These are phyloP conservation scores for Penicillium sp. DNA, from an alignment of 2,329 filamentous ascomycete genomes.

Conservation along the genomic window DNA sequence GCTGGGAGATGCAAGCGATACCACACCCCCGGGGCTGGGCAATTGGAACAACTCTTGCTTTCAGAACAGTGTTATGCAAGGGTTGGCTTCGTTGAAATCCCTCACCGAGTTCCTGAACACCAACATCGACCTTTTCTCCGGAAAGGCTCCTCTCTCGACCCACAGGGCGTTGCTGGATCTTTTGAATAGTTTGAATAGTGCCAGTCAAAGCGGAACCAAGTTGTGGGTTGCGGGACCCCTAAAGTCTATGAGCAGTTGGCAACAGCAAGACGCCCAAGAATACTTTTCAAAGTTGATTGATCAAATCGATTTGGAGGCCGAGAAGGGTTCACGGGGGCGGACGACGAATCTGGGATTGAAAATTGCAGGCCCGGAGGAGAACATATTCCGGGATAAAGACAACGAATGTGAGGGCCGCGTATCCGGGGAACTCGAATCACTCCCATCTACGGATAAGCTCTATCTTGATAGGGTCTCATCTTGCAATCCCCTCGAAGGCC, in stretches of 20 bases:
- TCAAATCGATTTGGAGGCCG: constrained; percentile 74
- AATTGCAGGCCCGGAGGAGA: constrained; percentile 34
- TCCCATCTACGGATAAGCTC: constrained; percentile 5
- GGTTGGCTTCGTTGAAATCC: constrained; percentile 69
- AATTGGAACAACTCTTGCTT: constrained; percentile 97
- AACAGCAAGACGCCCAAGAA: constrained; percentile 96
- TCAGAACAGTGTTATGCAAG: constrained; percentile 92
- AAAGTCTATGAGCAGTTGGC: constrained; percentile 91
- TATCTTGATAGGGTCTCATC: constrained; percentile 30
- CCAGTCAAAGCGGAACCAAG: constrained; percentile 66
- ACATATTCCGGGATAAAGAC: constrained; percentile 30
- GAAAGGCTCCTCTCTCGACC: constrained; percentile 43
- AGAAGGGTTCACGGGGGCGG: constrained; percentile 47
- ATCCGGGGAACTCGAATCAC: constrained; percentile 14
- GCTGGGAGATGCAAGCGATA: constrained; percentile 33
- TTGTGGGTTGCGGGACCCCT: constrained; percentile 78
- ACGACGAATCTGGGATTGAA: constrained; percentile 45
- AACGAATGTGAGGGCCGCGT: constrained; percentile 11
- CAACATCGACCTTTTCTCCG: constrained; percentile 38
- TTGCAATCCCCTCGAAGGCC: constrained; percentile 78
- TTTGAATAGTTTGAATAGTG: constrained; percentile 66
- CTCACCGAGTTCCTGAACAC: constrained; percentile 63
- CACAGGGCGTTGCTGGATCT: constrained; percentile 60
- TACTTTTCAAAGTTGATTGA: constrained; percentile 90
- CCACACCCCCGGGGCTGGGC: constrained; percentile 61